Evolutionary conservation across 2,329 filamentous ascomycete genomes (phyloP), one percentile per base, ranked within the genome.

Genomic region (Cercospora nicotianae): DNA sequence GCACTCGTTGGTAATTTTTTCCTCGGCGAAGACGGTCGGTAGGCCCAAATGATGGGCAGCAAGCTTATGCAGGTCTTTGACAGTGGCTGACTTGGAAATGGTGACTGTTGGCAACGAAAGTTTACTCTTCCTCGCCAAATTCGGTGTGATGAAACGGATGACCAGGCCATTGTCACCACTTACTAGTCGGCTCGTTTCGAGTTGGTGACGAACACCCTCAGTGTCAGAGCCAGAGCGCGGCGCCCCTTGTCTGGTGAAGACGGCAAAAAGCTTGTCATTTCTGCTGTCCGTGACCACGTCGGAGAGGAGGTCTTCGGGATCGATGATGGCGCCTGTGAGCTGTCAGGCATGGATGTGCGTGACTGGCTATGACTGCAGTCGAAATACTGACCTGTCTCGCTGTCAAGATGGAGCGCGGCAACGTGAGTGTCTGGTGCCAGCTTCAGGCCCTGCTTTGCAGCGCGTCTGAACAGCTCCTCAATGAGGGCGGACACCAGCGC

Each of bases 81-180:
- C 53, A 7, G 73, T 73, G 23, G 70, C 42, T 30, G 71, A 64
- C 9, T 51, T 55, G 1, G 72, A 57, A n/a, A 77, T 65, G 13
- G 8, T 63, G 60, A 74, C 63, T 12, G 69, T 67, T 1, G 63
- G 36, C 7, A 72, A 60, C 1, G 66, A 57, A 13, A 68, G 63
- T 65, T 57, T 71, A 30, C 67, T 69, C 63, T 67, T 70, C 64
- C 67, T 73, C 10, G 75, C 73, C 5, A 68, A 61, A 10, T 69
- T 71, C 6, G 75, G 73, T 4, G 76, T 78, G 42, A 77, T 72
- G 62, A 77, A 68, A 5, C 76, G 75, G n/a, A 78, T 33, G 8
- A 58, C 13, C 13, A 77, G 36, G 10, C 30, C 61, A 31, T 68
- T 30, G 20, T 67, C 64, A 45, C 16, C 18, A 13, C n/a, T 16